Evolutionary conservation across 139 green algal species (phyloP), one percentile per base, ranked within the genome.

Genomic region (Chlorokybus atmophyticus): DNA sequence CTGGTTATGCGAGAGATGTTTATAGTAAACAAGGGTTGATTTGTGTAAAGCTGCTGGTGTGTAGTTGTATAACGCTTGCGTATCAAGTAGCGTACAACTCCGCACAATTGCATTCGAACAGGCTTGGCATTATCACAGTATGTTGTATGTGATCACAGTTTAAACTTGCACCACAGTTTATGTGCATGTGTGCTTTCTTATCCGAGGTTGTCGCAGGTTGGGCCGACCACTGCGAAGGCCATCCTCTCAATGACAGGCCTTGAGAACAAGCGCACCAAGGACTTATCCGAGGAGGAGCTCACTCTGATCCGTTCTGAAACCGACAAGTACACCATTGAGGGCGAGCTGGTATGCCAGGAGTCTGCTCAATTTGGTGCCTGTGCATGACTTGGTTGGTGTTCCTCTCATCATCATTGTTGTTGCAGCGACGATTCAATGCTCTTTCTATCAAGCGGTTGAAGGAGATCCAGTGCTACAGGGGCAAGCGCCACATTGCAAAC

Each of bases 381-480:
- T n/a, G n/a, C n/a, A n/a, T n/a, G n/a, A n/a, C n/a, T n/a, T n/a
- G n/a, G n/a, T n/a, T n/a, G n/a, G n/a, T n/a, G n/a, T n/a, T n/a
- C n/a, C n/a, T n/a, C n/a, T n/a, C n/a, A n/a, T n/a, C n/a, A n/a
- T n/a, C n/a, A n/a, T n/a, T n/a, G 6, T 50, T 24, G 47, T 50
- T 42, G 4, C 63, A 71, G 63, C 77, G 87, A 57, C 78, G 88
- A 32, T 82, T 87, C 50, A 86, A 87, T 32, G 25, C 73, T 1
- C 64, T 93, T 29, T 88, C 93, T 79, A 96, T 98, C 80, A 94
- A 96, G 83, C 75, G 90, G 30, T 71, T 99, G 41, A 97, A 93
- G 62, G 92, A 99, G 59, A 98, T 98, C 50, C 74, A 81, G 51
- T 94, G 84, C 86, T 96, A 97, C 79, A 80, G 90, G 17, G 92